These are phyloP conservation scores for Xylaria sp. DNA, from an alignment of 2,329 filamentous ascomycete genomes.

Conservation along the genomic window DNA sequence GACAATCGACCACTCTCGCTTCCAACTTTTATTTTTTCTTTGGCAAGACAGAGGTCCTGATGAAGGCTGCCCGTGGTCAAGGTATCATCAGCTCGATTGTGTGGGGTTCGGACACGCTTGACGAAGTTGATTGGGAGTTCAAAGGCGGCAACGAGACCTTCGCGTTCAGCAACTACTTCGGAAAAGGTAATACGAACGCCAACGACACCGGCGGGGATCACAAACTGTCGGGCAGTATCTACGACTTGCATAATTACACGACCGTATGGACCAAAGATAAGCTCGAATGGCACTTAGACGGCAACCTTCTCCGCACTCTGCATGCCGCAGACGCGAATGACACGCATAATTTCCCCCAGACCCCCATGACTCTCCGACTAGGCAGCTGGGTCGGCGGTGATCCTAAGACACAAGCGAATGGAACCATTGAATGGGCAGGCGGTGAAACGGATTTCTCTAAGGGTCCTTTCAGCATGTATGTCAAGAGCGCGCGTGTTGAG, in stretches of 20 bases:
- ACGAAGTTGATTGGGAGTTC: constrained; percentile 90
- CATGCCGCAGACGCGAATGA: constrained; percentile 64
- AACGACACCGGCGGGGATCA: constrained; percentile 66
- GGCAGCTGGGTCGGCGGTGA: constrained; percentile 72
- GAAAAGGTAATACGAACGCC: constrained; percentile 71
- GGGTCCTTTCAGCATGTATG: constrained; percentile 75
- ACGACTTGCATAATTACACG: constrained; percentile 78
- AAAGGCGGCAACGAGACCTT: constrained; percentile 68
- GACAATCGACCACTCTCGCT: constrained; percentile 79
- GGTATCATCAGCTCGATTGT: constrained; percentile 86
- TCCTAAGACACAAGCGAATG: constrained; percentile 52
- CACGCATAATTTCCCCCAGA: constrained; percentile 72
- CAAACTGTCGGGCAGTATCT: constrained; percentile 57
- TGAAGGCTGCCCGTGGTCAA: constrained; percentile 75
- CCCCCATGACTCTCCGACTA: constrained; percentile 72
- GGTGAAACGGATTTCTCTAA: constrained; percentile 69
- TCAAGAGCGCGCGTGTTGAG: constrained; percentile 63
- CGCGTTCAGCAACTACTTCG: constrained; percentile 78
- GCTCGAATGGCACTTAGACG: constrained; percentile 74
- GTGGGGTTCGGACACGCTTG: constrained; percentile 80
- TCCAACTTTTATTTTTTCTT: constrained; percentile 87
- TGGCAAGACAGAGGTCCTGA: constrained; percentile 75
- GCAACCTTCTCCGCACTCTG: constrained; percentile 67
- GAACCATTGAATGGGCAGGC: constrained; percentile 73
- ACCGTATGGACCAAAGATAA: constrained; percentile 71